Base-by-base conservation (phyloP, 106 monocot genomes). In the Phalaenopsis aphrodite region DNA sequence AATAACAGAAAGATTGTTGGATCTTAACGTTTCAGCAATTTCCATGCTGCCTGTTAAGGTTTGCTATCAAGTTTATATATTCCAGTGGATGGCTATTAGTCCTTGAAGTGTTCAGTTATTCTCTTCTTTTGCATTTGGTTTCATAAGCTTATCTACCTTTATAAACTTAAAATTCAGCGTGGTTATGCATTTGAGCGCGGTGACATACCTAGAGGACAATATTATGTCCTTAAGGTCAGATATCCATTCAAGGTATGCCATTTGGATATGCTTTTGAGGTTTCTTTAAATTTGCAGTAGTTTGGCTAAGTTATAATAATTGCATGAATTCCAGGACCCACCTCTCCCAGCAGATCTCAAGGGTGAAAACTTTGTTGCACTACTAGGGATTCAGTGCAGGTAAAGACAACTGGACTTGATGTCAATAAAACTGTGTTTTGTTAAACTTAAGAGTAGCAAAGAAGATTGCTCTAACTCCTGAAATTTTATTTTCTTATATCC, bases 31-130 rank as follows among this genome's bases (percentile, higher is more conserved):
- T 79, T 94, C 94, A 69, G 80, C 80, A 64, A 94, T 94, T 83
- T 87, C 84, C 81, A 92, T 94, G 94, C 84, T 78, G 39, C 98
- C 92, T 45, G 94, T 94, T 66, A 98, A 98, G 94, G 98, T 98
- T 56, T 48, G 86, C 79, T 76, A 23, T 49, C 43, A 48, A 49
- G 6, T 30, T 30, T 17, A 18, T 19, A 45, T 74, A 17, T 18
- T 19, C 43, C 36, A 42, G 37, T 19, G 15, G 69, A 30, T 69
- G 38, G 3, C 69, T 74, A 74, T 74, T 74, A 18, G 18, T 74
- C 8, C 7, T 45, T n/a, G 17, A 42, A 8, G 71, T 18, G 69
- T 16, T 77, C 55, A 14, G 75, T 69, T 39, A 71, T 1, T 57
- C 16, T 38, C 55, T 36, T 30, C 2, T 65, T 38, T 24, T 76